Conservation (phyloP, 2,329 filamentous ascomycete species). For the Trichoderma lentiforme region DNA sequence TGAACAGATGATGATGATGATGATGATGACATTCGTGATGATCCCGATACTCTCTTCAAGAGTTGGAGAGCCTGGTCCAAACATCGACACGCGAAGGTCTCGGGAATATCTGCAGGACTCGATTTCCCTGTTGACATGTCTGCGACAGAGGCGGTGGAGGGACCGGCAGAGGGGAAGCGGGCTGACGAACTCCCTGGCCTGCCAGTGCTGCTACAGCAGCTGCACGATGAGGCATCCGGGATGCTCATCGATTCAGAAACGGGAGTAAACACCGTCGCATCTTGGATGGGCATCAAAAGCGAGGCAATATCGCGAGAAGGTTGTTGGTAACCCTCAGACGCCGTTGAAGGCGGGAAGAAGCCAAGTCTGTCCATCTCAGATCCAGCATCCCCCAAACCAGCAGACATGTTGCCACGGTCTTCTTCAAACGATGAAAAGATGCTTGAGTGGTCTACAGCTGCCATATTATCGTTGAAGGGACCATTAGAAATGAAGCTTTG, state of each 20-base stretch:
- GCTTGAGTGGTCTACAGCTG: rapidly evolving
- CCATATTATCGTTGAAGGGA: neutral
- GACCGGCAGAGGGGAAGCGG: neutral
- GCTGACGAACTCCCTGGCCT: neutral
- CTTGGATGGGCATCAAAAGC: neutral
- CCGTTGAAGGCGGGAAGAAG: rapidly evolving
- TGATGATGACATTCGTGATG: too few relatives aligned
- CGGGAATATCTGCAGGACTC: neutral
- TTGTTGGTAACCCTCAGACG: rapidly evolving
- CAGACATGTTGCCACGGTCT: rapidly evolving
- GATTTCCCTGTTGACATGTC: neutral
- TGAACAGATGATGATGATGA: too few relatives aligned
- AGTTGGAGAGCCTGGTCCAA: neutral
- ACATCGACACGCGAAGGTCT: neutral
- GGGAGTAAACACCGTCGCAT: neutral
- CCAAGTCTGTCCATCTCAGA: neutral
- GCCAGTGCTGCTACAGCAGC: neutral
- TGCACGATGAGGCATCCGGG: neutral
- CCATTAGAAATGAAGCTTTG: neutral
- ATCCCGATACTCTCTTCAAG: neutral
- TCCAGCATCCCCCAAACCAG: neutral
- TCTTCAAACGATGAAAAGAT: neutral
- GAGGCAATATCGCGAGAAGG: neutral
- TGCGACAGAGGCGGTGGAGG: neutral
- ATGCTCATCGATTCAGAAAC: neutral